Evolutionary conservation across 768 basidiomycete genomes (phyloP).

Genomic region (Suillus brevipes): DNA sequence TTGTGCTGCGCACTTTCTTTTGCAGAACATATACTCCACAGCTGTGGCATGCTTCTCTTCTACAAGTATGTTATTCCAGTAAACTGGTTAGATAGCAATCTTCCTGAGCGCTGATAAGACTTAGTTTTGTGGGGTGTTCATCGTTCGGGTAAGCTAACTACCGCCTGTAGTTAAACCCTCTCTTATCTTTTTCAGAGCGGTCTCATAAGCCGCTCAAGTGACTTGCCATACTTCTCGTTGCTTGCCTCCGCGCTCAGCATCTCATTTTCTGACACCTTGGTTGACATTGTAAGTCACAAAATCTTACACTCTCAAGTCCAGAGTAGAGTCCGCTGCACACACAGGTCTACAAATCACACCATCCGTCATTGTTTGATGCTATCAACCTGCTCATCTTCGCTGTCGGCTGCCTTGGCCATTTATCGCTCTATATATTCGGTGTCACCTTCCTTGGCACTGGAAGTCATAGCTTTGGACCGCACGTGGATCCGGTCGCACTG

Average conservation of each 20-base stretch:
- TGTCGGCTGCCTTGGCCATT: slow-evolving; percentile 20
- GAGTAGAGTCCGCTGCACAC: not conserved
- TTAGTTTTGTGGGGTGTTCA: slow-evolving; percentile 31
- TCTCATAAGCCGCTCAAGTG: slow-evolving; percentile 15
- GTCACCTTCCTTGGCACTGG: slow-evolving; percentile 9
- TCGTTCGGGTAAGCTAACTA: slow-evolving; percentile 25
- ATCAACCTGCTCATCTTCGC: slow-evolving; percentile 28
- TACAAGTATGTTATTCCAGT: slow-evolving; percentile 31
- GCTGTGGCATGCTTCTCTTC: slow-evolving; percentile 32
- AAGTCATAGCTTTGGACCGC: not conserved
- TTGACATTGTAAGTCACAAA: slow-evolving; percentile 24
- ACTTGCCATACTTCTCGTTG: slow-evolving; percentile 15
- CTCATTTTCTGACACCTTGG: slow-evolving; percentile 20
- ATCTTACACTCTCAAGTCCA: not conserved
- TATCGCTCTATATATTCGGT: slow-evolving; percentile 14
- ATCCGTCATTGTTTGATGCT: slow-evolving; percentile 17
- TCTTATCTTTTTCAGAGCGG: slow-evolving; percentile 11
- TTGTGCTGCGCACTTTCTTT: slow-evolving; percentile 18
- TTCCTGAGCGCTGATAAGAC: slow-evolving; percentile 2
- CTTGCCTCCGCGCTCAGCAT: slow-evolving; percentile 21
- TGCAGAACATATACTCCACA: slow-evolving; percentile 21
- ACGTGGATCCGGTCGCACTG: not conserved
- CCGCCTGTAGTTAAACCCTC: not conserved
- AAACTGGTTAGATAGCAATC: not conserved
- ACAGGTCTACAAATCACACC: slow-evolving; percentile 27